Evolutionary conservation across 1,284 basidiomycete species (phyloP).

Genomic region (Heterobasidion irregulare): DNA sequence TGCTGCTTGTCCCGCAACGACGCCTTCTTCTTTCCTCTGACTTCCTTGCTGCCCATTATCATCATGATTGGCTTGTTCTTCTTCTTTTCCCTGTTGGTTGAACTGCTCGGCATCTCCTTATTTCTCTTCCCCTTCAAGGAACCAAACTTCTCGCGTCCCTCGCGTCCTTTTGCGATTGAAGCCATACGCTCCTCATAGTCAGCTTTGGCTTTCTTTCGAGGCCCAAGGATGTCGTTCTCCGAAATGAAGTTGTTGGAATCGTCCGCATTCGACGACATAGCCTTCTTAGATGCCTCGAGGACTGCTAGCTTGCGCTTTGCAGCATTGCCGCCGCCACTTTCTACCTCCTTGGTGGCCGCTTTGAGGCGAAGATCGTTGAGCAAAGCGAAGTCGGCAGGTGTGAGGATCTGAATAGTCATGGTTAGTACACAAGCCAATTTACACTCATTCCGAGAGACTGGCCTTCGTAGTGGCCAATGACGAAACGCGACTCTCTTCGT

Average conservation of each 20-base stretch:
- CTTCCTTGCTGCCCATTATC: slow-evolving; percentile 70
- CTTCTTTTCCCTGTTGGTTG: slow-evolving; percentile 86
- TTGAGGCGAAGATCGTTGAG: slow-evolving; percentile 86
- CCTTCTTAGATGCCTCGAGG: slow-evolving; percentile 65
- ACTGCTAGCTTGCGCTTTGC: slow-evolving; percentile 84
- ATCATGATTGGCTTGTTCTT: slow-evolving; percentile 94
- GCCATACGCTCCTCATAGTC: slow-evolving; percentile 95
- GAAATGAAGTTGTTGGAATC: slow-evolving; percentile 67
- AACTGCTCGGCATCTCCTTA: slow-evolving; percentile 70
- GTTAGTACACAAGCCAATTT: background rate
- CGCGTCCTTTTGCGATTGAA: slow-evolving; percentile 86
- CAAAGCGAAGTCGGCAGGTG: slow-evolving; percentile 94
- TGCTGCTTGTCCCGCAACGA: slow-evolving; percentile 82
- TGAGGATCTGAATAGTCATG: slow-evolving; percentile 68
- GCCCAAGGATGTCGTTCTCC: slow-evolving; percentile 90
- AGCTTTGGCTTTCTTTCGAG: slow-evolving; percentile 89
- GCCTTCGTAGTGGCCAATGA: slow-evolving; percentile 78
- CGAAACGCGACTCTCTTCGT: slow-evolving; percentile 32
- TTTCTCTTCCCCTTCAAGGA: slow-evolving; percentile 85
- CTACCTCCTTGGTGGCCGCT: slow-evolving; percentile 70
- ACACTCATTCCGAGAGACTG: slow-evolving; percentile 6
- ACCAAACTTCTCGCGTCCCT: slow-evolving; percentile 94
- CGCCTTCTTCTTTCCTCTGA: slow-evolving; percentile 83
- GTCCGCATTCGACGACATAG: slow-evolving; percentile 31
- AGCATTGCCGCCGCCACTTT: slow-evolving; percentile 63